A percentile compares a stretch with the other conserved stretches of the same genome.
Evolutionary conservation across 805 yeast genomes (phyloP).

Genomic region (Maudiozyma pseudohumilis): DNA sequence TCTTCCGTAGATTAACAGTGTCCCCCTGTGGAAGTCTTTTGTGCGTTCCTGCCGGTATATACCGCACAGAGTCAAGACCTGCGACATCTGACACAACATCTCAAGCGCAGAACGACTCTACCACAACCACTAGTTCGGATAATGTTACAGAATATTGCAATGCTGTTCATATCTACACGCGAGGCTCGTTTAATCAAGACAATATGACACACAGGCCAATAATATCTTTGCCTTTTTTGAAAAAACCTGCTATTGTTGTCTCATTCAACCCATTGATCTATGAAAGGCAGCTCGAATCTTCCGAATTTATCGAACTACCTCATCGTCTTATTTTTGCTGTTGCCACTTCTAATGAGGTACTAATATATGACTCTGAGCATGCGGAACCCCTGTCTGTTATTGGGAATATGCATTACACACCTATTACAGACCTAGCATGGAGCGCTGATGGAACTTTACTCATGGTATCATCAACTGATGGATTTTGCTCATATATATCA

Average conservation of each 20-base stretch:
- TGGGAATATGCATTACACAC: conserved; percentile 75
- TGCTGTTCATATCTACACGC: conserved; percentile 70
- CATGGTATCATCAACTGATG: conserved; percentile 80
- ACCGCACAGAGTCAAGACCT: conserved; percentile 32
- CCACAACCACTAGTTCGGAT: background rate
- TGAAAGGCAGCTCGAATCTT: conserved; percentile 19
- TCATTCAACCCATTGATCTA: conserved; percentile 63
- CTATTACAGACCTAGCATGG: conserved; percentile 86
- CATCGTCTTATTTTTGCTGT: conserved; percentile 85
- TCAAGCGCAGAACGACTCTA: conserved; percentile 14
- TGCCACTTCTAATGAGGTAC: conserved; percentile 80
- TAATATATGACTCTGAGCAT: conserved; percentile 71
- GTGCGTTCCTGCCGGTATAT: conserved; percentile 67
- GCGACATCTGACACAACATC: conserved; percentile 7
- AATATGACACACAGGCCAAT: conserved; percentile 52
- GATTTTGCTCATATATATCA: conserved; percentile 67
- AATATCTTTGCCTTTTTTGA: conserved; percentile 67
- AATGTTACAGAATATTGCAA: conserved; percentile 38
- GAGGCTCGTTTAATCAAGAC: conserved; percentile 42
- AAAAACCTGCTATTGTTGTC: conserved; percentile 76
- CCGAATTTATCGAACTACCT: conserved; percentile 43
- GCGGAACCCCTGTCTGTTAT: conserved; percentile 61
- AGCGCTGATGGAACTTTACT: conserved; percentile 60
- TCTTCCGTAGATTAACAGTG: conserved; percentile 76
- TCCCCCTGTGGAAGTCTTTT: conserved; percentile 85